Evolutionary conservation across 2,329 filamentous ascomycete genomes (phyloP), one percentile per base, ranked within the genome.

Genomic region (Colletotrichum viniferum): DNA sequence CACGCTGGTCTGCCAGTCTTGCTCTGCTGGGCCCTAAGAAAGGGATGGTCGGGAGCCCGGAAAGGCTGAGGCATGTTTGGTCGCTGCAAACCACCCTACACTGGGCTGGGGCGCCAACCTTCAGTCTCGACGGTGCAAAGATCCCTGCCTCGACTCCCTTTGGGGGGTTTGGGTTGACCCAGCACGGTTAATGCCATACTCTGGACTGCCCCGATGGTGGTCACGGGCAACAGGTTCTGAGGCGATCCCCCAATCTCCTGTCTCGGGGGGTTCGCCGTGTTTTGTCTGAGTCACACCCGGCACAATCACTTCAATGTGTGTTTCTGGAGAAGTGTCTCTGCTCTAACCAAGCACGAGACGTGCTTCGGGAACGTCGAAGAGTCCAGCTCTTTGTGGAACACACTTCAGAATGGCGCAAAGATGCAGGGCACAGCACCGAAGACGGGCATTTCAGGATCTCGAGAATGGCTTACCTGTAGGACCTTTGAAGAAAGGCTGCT

Each of bases 41-140:
- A 52, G 70, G 68, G 64, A 73, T 61, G 55, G 70, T 73, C 64
- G 55, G 56, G 70, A 73, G 70, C 38, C n/a, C 32, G 32, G 12
- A 24, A 65, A 52, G n/a, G 21, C 36, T 36, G 52, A 38, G 69
- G 63, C 62, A 67, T 62, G 70, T 7, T 21, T 34, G 55, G 32
- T 30, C n/a, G 62, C n/a, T 48, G 24, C 52, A 26, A 24, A 13
- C 55, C 32, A n/a, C 69, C 63, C 48, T 48, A 24, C 26, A 21
- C 18, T 67, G 69, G 63, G 69, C 36, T 7, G 69, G 69, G 43
- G 69, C 61, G 36, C 56, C 32, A 43, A 30, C 32, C 69, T 71
- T 66, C 69, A 36, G 24, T 21, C 36, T 21, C 43, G n/a, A 52
- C n/a, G 43, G 43, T 58, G 55, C 26, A 58, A 16, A 58, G 55